These are phyloP conservation scores for Fusarium caatingaense DNA, from an alignment of 2,329 filamentous ascomycete species.

Conservation along the genomic window DNA sequence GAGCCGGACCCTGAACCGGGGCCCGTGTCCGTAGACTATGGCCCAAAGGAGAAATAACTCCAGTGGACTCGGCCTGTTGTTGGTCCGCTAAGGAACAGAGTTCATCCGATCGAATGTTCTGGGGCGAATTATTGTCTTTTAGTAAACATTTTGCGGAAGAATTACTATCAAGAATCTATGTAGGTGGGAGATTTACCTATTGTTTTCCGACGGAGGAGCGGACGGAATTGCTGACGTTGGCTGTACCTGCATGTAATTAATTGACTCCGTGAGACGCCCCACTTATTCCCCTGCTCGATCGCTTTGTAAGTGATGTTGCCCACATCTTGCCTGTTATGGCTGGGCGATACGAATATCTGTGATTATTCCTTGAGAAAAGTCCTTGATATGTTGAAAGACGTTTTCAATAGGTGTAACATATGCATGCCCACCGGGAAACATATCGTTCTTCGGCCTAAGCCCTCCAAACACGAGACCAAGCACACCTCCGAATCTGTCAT, in stretches of 20 bases:
- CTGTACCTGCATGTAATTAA: background rate
- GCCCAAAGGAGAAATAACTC: conserved; percentile 19
- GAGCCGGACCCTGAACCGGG: background rate
- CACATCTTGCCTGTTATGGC: too few relatives aligned
- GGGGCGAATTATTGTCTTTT: background rate
- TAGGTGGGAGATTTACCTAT: background rate
- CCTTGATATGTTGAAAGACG: too few relatives aligned
- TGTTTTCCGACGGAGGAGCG: background rate
- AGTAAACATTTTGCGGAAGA: background rate
- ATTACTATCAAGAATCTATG: background rate
- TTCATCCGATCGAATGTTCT: conserved; percentile 6
- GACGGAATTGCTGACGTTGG: background rate
- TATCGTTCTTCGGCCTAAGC: too few relatives aligned
- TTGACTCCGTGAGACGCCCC: background rate
- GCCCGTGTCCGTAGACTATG: conserved; percentile 20
- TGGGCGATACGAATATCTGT: too few relatives aligned
- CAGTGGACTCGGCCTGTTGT: conserved; percentile 20
- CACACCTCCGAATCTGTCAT: too few relatives aligned
- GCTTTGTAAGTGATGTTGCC: too few relatives aligned
- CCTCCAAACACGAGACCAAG: too few relatives aligned
- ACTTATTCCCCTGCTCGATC: too few relatives aligned
- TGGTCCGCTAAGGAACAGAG: conserved; percentile 11
- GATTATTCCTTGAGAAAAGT: too few relatives aligned
- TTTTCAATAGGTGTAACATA: too few relatives aligned
- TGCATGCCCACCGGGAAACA: too few relatives aligned